Conservation (phyloP, 805 yeast species). For the Candida michaelii region DNA sequence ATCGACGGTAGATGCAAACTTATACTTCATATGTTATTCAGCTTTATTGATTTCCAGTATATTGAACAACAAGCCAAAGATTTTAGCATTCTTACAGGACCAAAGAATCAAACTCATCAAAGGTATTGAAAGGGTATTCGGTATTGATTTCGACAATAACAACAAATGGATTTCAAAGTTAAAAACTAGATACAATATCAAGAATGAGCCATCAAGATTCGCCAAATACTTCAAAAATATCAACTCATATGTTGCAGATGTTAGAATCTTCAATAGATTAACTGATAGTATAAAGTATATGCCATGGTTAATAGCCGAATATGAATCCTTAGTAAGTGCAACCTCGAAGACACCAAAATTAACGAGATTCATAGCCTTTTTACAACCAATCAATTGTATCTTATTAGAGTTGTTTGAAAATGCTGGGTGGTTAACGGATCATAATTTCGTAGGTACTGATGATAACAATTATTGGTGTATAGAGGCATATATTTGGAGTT, state of each 20-base stretch:
- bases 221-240: conserved; percentile 37
- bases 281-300: conserved; percentile 41
- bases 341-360: conserved; percentile 24
- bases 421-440: conserved; percentile 47
- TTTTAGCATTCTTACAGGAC: conserved; percentile 25
- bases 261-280: conserved; percentile 42
- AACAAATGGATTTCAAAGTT: conserved; percentile 10
- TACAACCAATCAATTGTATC: conserved; percentile 42
- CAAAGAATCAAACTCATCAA: conserved; percentile 27
- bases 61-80: conserved; percentile 36
- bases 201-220: conserved; percentile 17
- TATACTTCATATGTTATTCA: conserved; percentile 45
- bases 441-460: conserved; percentile 43
- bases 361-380: conserved; percentile 35
- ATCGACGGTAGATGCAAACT: conserved; percentile 36
- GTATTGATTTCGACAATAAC: conserved; percentile 17
- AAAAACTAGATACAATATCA: neutral
- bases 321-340: conserved; percentile 26
- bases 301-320: conserved; percentile 47
- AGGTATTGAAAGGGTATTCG: conserved; percentile 14
- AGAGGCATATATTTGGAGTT: conserved; percentile 46
- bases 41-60: conserved; percentile 36
- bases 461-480: conserved; percentile 43
- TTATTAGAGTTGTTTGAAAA: conserved; percentile 41
- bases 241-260: conserved; percentile 38